Evolutionary conservation across 2,329 filamentous ascomycete species (phyloP), one percentile per base, ranked within the genome.

Genomic region (Tolypocladium sp.): DNA sequence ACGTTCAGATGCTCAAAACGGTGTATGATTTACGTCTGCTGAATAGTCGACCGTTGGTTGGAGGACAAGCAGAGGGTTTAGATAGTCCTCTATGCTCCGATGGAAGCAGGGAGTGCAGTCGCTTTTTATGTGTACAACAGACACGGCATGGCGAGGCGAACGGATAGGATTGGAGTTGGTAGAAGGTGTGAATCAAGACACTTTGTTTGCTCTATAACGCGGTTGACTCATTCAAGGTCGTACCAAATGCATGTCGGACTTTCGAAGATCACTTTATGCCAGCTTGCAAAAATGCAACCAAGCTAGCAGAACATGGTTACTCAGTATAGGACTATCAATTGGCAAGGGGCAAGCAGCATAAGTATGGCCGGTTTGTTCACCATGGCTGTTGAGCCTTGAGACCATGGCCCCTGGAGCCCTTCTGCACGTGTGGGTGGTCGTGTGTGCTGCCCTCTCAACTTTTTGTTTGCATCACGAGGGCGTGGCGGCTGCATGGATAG

Each of bases 41-140:
- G 64, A 55, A 61, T 63, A 63, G 60, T 63, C 55, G 60, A 62
- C 58, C 57, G 62, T 66, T 66, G 63, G 63, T 67, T 73, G 67
- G 66, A 73, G 71, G 70, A 68, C 70, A 73, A 71, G 63, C 63
- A 73, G 74, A 74, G 76, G 76, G 75, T 68, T 81, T 80, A 80
- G 78, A 78, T 79, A 80, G 70, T 76, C 76, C 74, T 77, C 75
- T 73, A 69, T 71, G 69, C 69, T 68, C 66, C 63, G 65, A 65
- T 56, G 58, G 59, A 44, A 41, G 59, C 56, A 58, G 42, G 51
- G 56, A 20, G 37, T 40, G 42, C 17, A 44, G 61, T 61, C 59
- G 59, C 59, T 58, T 58, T 60, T 61, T 57, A 64, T 63, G 65
- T 66, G 66, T 44, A 63, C 53, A 60, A 61, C 63, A 63, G 60